A percentile compares a stretch with the other conserved stretches of the same genome.
phyloP scores from a whole-genome alignment of 2,329 filamentous ascomycete species.

The Sodiomyces alkalinus region DNA sequence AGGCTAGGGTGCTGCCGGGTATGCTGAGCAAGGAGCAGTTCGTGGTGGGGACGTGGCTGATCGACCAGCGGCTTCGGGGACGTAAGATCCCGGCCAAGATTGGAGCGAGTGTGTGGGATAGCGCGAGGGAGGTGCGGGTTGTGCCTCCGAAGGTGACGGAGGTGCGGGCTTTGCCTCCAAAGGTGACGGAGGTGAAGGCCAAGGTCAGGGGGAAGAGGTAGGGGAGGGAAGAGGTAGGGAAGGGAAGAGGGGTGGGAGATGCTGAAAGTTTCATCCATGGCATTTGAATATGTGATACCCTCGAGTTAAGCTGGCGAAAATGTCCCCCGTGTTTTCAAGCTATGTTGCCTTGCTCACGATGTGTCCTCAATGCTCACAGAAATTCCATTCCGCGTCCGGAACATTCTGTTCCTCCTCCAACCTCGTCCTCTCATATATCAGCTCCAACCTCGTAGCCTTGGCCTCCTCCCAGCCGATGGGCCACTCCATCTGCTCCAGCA shows the following conservation, averaged over 20 bases:
- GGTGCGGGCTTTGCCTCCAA: constrained; percentile 20
- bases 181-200: constrained; percentile 18
- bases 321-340: no score
- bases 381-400: constrained; percentile 6
- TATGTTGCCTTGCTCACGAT: no score
- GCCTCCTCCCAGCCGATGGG: constrained; percentile 11
- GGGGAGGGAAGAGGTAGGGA: constrained; percentile 20
- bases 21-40: constrained; percentile 55
- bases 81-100: constrained; percentile 61
- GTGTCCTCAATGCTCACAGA: constrained; percentile 13
- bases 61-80: constrained; percentile 68
- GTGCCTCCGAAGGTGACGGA: constrained; percentile 13
- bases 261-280: no score
- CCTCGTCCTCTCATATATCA: constrained; percentile 14
- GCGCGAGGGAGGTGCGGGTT: constrained; percentile 35
- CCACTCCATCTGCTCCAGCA: constrained; percentile 10
- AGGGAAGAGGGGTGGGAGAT: no score
- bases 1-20: constrained; percentile 24
- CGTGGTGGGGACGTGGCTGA: constrained; percentile 69
- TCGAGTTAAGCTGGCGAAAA: no score
- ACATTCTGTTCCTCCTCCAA: constrained; percentile 4
- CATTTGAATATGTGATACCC: no score
- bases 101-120: constrained; percentile 61
- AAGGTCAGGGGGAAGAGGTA: constrained; percentile 13
- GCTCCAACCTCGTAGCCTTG: constrained; percentile 9